Conservation (phyloP, 2,329 filamentous ascomycete species). For the Cercospora sp. region DNA sequence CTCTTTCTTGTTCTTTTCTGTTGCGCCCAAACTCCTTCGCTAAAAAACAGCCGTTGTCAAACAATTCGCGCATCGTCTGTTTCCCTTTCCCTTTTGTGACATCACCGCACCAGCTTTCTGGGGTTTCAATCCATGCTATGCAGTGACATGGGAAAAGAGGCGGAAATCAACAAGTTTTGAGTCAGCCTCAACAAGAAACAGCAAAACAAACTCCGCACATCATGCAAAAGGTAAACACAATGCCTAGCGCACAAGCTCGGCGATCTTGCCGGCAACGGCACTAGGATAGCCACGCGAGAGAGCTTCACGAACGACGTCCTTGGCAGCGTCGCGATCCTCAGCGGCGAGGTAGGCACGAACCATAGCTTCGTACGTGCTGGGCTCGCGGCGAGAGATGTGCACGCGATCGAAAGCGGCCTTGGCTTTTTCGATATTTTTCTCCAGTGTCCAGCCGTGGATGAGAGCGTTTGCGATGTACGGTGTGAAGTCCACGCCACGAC, state of each 20-base stretch:
- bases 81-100: background rate
- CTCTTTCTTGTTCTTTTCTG: background rate
- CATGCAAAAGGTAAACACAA: slow-evolving; percentile 3
- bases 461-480: slow-evolving; percentile 98
- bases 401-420: slow-evolving; percentile 78
- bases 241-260: slow-evolving; percentile 68
- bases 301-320: slow-evolving; percentile 84
- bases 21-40: slow-evolving; percentile 20
- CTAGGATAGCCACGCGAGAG: slow-evolving; percentile 84
- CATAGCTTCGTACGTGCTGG: slow-evolving; percentile 99
- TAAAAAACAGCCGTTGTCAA: slow-evolving; percentile 14
- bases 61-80: background rate
- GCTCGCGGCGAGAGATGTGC: slow-evolving; percentile 76
- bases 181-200: background rate
- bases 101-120: slow-evolving; percentile 6
- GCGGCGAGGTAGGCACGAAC: slow-evolving; percentile 85
- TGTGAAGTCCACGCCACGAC: slow-evolving; percentile 76
- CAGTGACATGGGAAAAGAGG: slow-evolving; percentile 13
- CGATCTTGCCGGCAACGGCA: slow-evolving; percentile 89
- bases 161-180: background rate
- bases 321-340: slow-evolving; percentile 74
- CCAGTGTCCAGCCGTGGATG: slow-evolving; percentile 92
- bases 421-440: slow-evolving; percentile 76
- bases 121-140: slow-evolving; percentile 7
- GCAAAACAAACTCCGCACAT: background rate